Percentiles rank a stretch among this genome's conserved stretches.
phyloP scores from a whole-genome alignment of 1,139 yeast genomes.

The Hyphopichia wangnamkhiaoensis region DNA sequence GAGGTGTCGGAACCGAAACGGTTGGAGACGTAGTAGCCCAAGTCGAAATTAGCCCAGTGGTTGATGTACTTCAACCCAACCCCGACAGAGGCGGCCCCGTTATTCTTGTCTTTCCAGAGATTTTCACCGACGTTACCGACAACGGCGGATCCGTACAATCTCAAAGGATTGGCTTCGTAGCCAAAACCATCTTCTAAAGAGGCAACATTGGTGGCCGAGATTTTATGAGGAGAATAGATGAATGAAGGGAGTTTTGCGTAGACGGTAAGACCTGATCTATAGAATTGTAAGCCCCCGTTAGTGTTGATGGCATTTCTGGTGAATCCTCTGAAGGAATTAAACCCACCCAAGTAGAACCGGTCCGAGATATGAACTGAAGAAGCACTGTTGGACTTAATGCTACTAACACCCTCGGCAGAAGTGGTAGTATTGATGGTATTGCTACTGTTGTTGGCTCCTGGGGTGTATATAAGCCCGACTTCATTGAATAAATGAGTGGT shows the following conservation, averaged over 20 bases:
- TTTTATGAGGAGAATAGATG: conserved; percentile 21
- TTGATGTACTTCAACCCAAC: conserved; percentile 45
- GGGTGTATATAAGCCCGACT: conserved; percentile 38
- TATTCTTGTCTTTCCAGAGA: conserved; percentile 20
- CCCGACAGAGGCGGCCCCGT: conserved; percentile 38
- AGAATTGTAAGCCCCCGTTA: conserved; percentile 45
- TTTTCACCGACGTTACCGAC: conserved; percentile 37
- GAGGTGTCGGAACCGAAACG: conserved; percentile 21
- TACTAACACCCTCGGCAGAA: too few relatives aligned
- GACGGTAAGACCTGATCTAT: conserved; percentile 34
- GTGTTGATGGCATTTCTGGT: conserved; percentile 36
- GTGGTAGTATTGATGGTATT: too few relatives aligned
- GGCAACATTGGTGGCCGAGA: conserved; percentile 11
- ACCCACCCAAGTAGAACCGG: conserved; percentile 52
- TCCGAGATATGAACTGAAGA: conserved; percentile 45
- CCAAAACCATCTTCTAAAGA: conserved; percentile 15
- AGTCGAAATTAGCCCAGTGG: conserved; percentile 48
- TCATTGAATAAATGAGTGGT: conserved; percentile 38
- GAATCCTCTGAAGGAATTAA: conserved; percentile 40
- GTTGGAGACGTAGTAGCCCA: conserved; percentile 45
- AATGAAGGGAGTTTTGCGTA: conserved; percentile 39
- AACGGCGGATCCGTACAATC: conserved; percentile 41
- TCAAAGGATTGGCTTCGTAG: conserved; percentile 38
- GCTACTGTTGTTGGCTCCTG: conserved; percentile 9
- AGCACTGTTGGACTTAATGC: too few relatives aligned